Evolutionary conservation across 2,329 filamentous ascomycete species (phyloP), one percentile per base, ranked within the genome.

Genomic region (Raffaelea albimanens): DNA sequence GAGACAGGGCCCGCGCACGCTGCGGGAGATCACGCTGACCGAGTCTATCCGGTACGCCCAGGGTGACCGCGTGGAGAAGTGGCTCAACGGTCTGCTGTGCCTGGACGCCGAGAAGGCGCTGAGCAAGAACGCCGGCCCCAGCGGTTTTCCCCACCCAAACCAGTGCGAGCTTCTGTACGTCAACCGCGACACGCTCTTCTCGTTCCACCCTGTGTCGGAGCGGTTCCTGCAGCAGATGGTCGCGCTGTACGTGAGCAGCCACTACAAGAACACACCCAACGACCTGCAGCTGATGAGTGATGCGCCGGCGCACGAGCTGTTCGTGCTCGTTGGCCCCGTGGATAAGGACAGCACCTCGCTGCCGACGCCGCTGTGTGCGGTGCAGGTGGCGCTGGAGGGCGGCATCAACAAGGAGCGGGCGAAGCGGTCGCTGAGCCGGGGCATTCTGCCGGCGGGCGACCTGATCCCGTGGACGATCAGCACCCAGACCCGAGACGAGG

Each of bases 241-340:
- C 67, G 89, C 90, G 1, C 77, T 98, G 2, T 98, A 97, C 58
- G 94, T 98, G 23, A 89, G 93, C 23, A 95, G 88, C 46, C 89
- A 95, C 65, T 96, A 98, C 73, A 97, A 97, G 67, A 98, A 98
- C 67, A 88, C 90, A 0, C 93, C 93, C 0, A 95, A 98, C 58
- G 93, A 98, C 59, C 75, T 98, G n/a, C 93, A 97, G 63, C 78
- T 98, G 49, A 95, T 98, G 88, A 95, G 88, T 52, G 93, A 98
- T 65, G 93, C 93, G 1, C 93, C 93, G 1, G 91, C 93, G 1
- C 93, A 98, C 65, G 90, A 97, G 63, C 78, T 98, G 7, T 98
- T 93, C 59, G 93, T 97, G 10, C 79, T 98, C 21, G 88, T 95
- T 2, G 85, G 90, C 2, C 91, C 93, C 0, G 81, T 91, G 16